Percentiles rank a stretch among this genome's conserved stretches.
These are phyloP conservation scores for Phytophthora quininea DNA, from an alignment of 352 stramenopile species.

Conservation along the genomic window DNA sequence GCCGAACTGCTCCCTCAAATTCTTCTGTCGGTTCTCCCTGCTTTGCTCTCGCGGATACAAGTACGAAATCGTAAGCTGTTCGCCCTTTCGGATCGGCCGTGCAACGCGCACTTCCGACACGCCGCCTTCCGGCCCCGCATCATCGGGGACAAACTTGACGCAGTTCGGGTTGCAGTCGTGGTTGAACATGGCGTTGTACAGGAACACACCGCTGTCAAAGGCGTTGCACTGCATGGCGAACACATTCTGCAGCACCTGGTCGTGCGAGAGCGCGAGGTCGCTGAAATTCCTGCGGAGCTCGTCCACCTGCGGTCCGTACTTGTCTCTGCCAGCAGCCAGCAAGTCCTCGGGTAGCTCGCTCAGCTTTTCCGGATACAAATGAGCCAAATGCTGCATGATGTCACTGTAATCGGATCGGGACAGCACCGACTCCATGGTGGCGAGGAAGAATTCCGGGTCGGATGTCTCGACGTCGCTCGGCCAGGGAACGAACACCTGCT, in stretches of 20 bases:
- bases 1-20: conserved; percentile 92
- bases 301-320: conserved; percentile 65
- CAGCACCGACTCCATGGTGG: conserved; percentile 89
- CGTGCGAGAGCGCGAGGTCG: conserved; percentile 49
- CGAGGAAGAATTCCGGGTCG: conserved; percentile 84
- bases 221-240: conserved; percentile 95
- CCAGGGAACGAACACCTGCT: conserved; percentile 92
- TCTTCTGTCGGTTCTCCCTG: conserved; percentile 72
- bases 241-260: conserved; percentile 89
- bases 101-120: conserved; percentile 94
- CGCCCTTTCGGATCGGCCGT: conserved; percentile 79
- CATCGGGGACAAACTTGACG: conserved; percentile 90
- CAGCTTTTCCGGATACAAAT: conserved; percentile 89
- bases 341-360: conserved; percentile 64
- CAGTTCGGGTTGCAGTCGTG: conserved; percentile 95
- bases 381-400: conserved; percentile 79
- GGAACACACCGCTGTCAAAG: conserved; percentile 93
- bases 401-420: conserved; percentile 63
- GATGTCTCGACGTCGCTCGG: conserved; percentile 81
- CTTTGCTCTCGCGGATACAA: conserved; percentile 91
- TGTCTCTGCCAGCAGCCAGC: conserved; percentile 51
- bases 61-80: conserved; percentile 94
- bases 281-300: conserved; percentile 59
- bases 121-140: conserved; percentile 35
- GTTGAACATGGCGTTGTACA: conserved; percentile 96